A percentile compares a stretch with the other conserved stretches of the same genome.
phyloP scores from a whole-genome alignment of 768 basidiomycete species.

The Boletus huronensis region DNA sequence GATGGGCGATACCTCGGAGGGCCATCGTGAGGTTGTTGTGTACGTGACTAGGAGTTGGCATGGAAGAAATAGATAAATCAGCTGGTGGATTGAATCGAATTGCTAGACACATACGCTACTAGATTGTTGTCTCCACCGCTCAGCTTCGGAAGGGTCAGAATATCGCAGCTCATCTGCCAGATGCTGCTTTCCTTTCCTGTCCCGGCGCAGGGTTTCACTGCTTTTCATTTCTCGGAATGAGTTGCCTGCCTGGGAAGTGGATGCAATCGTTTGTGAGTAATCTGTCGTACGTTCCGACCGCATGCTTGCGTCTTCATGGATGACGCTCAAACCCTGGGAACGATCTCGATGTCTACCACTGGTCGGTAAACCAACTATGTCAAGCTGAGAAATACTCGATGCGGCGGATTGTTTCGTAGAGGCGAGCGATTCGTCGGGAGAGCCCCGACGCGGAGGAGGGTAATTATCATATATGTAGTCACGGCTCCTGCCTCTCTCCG shows the following conservation, averaged over 20 bases:
- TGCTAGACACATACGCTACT: slow-evolving; percentile 14
- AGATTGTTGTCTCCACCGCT: slow-evolving; percentile 31
- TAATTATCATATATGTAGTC: slow-evolving; percentile 26
- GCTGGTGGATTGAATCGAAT: not conserved
- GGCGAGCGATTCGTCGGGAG: slow-evolving; percentile 29
- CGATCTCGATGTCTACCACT: slow-evolving; percentile 21
- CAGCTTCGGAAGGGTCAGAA: slow-evolving; percentile 30
- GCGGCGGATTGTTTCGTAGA: slow-evolving; percentile 28
- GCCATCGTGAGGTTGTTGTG: slow-evolving; percentile 11
- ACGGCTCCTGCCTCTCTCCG: slow-evolving; percentile 20
- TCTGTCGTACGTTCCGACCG: slow-evolving; percentile 25
- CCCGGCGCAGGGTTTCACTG: slow-evolving; percentile 15
- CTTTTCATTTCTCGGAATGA: slow-evolving; percentile 15
- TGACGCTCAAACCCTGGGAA: slow-evolving; percentile 26
- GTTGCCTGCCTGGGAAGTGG: slow-evolving; percentile 16
- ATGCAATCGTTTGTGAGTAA: slow-evolving; percentile 21
- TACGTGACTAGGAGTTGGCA: slow-evolving; percentile 13
- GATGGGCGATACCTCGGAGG: slow-evolving; percentile 18
- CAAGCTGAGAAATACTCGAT: slow-evolving; percentile 33
- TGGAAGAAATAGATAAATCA: not conserved
- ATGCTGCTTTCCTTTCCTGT: slow-evolving; percentile 25
- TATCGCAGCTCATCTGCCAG: slow-evolving; percentile 36
- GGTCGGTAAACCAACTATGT: slow-evolving; percentile 28
- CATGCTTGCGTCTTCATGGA: slow-evolving; percentile 31
- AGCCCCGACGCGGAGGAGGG: slow-evolving; percentile 17